Base-by-base conservation (phyloP, 371 early-diverging fungal species). In the Mortierella sp. region DNA sequence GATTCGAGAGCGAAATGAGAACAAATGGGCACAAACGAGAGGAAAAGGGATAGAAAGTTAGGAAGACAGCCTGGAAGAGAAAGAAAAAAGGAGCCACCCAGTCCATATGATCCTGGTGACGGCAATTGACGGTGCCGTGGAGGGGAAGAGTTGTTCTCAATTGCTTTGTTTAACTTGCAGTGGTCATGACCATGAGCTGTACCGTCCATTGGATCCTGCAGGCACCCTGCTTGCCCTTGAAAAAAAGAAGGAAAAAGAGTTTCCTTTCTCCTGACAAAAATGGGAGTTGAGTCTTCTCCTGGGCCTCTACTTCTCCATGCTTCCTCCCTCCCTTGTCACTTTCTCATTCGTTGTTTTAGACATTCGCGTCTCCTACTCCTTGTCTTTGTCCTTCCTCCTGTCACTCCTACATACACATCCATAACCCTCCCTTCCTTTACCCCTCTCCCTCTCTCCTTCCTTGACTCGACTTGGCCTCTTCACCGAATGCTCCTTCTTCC, bases 141-240 rank as follows among this genome's bases (percentile, higher is more conserved):
- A 59, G 31, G 48, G 13, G 48, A 46, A 46, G 48, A 13, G 48
- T 46, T 46, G 13, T 46, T 8, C 6, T 57, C 28, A 10, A 26
- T 57, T n/a, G 57, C 26, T 16, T 2, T 31, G 61, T 61, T 16
- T 28, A 9, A 10, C 5, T 61, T 31, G 14, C 10, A 3, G 26
- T 59, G 37, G 37, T 37, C 64, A 64, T 37, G 64, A 21, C 9
- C 37, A 37, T 64, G 64, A 9, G 24, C 40, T 61, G 61, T 31
- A 37, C 64, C 64, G 24, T 31, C 40, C 64, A 64, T 64, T 64
- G 64, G 64, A 64, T 64, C 64, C 64, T 37, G 64, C 64, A 64
- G 64, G 64, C 64, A 64, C 64, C 64, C 64, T 64, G 64, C 37
- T 10, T 37, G 24, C 64, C 64, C 64, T 64, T 64, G 64, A 24